phyloP scores from a whole-genome alignment of 2,329 filamentous ascomycete genomes.

The Verticillium zaregamsianum region DNA sequence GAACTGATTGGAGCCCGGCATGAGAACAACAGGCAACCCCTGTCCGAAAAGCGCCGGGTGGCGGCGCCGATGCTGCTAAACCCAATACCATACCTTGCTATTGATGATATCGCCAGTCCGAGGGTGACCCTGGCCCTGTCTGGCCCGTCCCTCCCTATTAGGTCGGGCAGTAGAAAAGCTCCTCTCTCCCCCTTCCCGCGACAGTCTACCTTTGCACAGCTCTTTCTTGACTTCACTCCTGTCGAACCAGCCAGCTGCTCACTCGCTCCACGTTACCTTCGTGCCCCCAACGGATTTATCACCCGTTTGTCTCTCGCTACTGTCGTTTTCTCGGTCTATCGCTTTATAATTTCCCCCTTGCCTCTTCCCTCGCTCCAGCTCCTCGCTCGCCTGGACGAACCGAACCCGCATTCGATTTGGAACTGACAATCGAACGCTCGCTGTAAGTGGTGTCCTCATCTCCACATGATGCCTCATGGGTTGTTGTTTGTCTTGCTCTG shows the following conservation, averaged over 20 bases:
- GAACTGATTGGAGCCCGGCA: slow-evolving; percentile 8
- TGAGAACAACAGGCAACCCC: background rate
- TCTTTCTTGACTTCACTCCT: background rate
- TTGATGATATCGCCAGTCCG: background rate
- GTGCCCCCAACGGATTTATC: background rate
- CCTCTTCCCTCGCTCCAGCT: background rate
- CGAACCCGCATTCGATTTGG: background rate
- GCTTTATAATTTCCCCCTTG: background rate
- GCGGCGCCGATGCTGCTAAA: slow-evolving; percentile 12
- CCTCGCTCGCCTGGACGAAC: background rate
- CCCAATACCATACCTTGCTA: slow-evolving; percentile 5
- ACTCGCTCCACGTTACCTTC: background rate
- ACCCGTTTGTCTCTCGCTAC: slow-evolving; percentile 8
- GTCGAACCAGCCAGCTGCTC: background rate
- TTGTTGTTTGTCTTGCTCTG: background rate
- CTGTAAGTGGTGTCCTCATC: background rate
- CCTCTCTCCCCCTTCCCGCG: slow-evolving; percentile 2
- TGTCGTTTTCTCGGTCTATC: background rate
- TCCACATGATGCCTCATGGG: background rate
- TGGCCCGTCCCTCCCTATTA: background rate
- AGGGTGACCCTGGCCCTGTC: background rate
- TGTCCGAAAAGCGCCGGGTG: slow-evolving; percentile 13
- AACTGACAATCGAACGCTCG: background rate
- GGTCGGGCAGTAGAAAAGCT: slow-evolving; percentile 3
- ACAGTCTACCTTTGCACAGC: background rate